Base-by-base conservation (phyloP, 2,329 filamentous ascomycete genomes). In the Aspergillus tubingensis region DNA sequence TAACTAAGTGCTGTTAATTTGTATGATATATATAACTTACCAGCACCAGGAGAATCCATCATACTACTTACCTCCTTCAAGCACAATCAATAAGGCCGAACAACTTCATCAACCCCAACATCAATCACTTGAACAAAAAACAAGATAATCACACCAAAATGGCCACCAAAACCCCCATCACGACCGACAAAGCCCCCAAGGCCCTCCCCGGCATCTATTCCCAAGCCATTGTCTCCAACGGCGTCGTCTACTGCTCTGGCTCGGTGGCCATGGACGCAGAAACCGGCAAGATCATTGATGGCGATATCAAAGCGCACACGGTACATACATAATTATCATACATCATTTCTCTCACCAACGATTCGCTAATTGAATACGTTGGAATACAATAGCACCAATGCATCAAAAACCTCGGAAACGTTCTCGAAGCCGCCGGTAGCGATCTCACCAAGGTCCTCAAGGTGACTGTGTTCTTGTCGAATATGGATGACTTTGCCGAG, bases 171-270 rank as follows among this genome's bases (percentile, higher is more conserved):
- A 70, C 74, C 57, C 72, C 72, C 32, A 76, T 85, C 32, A 68
- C 77, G 48, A 84, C 81, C 15, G 70, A 76, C 52, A 81, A 82
- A 63, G 81, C 83, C 10, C 84, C 81, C 32, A 75, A 78, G 62
- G 82, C 84, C 23, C 73, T 85, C 43, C 83, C 83, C 0, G 73
- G 74, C 1, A 82, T 86, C 67, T 84, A 86, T 72, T 86, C 82
- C 2, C 84, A 89, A 68, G 86, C 85, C 43, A 79, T 88, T 66
- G 81, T 85, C 64, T 81, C 82, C 73, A 86, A 87, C 68, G 87
- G 86, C 67, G 84, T 88, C 72, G 85, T 91, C n/a, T 91, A 89
- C 78, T 89, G 87, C 78, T 89, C 86, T 1, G 88, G 88, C 23
- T 81, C 81, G 62, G 80, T 90, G 32, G 84, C 84, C 13, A 77